Conservation (phyloP, 2,329 filamentous ascomycete species). For the Trichophyton rubrum region DNA sequence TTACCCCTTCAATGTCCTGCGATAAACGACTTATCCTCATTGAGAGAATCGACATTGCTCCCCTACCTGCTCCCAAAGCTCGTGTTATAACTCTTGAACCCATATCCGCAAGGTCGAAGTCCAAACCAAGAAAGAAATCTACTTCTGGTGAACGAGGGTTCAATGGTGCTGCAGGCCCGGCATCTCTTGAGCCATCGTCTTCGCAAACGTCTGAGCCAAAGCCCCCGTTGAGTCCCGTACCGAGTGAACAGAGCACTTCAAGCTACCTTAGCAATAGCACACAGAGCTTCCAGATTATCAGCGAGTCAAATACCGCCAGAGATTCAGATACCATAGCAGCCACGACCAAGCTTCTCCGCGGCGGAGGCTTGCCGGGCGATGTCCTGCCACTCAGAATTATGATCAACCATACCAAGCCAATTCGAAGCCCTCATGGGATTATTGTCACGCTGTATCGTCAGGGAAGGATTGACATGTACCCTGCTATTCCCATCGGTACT, state of each 20-base stretch:
- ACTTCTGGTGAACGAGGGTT: conserved; percentile 36
- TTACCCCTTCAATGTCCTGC: conserved; percentile 65
- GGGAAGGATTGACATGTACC: conserved; percentile 74
- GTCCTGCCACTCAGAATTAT: conserved; percentile 65
- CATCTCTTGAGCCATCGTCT: conserved; percentile 18
- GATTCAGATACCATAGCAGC: conserved; percentile 69
- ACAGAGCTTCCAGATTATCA: conserved; percentile 42
- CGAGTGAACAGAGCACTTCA: conserved; percentile 60
- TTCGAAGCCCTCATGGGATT: conserved; percentile 84
- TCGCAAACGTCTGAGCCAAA: conserved; percentile 10
- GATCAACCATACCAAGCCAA: conserved; percentile 75
- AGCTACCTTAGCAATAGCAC: conserved; percentile 57
- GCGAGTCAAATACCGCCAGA: conserved; percentile 30
- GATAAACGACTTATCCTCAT: conserved; percentile 68
- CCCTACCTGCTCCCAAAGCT: conserved; percentile 60
- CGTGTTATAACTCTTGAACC: conserved; percentile 79
- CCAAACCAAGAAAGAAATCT: conserved; percentile 34
- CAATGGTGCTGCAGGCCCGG: conserved; percentile 18
- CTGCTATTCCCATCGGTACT: conserved; percentile 46
- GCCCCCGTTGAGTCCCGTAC: conserved; percentile 37
- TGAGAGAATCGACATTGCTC: conserved; percentile 74
- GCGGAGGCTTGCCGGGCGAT: conserved; percentile 78
- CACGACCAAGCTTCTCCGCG: conserved; percentile 67
- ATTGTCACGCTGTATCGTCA: conserved; percentile 88
- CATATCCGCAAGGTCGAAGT: conserved; percentile 57